phyloP scores from a whole-genome alignment of 2,329 filamentous ascomycete species.

The Neoascochyta sp. region DNA sequence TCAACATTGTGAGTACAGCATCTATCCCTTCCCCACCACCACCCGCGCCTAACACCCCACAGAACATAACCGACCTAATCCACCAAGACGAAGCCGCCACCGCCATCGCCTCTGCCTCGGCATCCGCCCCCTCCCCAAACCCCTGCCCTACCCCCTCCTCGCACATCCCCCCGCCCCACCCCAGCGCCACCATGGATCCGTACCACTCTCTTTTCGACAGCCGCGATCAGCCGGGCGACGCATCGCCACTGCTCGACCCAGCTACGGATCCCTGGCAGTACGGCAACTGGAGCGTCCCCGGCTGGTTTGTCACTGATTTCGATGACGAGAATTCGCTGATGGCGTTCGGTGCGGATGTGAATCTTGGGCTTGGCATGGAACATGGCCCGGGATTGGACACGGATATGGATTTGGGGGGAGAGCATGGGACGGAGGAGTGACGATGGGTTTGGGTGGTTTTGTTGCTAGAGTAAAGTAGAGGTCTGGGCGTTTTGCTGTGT shows the following conservation, averaged over 20 bases:
- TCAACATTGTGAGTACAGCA: conserved; percentile 9
- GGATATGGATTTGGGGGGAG: no score
- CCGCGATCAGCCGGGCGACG: background rate
- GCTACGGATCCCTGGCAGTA: background rate
- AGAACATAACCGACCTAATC: conserved; percentile 18
- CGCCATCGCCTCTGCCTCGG: background rate
- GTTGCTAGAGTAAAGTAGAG: no score
- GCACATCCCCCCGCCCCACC: background rate
- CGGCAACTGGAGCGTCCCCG: conserved; percentile 3
- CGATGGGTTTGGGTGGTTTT: no score
- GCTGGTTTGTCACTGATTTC: conserved; percentile 13
- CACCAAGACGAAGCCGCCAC: conserved; percentile 7
- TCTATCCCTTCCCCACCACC: background rate
- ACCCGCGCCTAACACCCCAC: background rate
- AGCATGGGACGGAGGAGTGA: no score
- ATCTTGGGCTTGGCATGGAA: no score
- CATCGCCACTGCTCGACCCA: background rate
- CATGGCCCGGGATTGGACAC: no score
- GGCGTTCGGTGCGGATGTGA: no score
- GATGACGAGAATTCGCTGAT: conserved; percentile 15
- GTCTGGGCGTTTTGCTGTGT: no score
- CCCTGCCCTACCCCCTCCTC: no score
- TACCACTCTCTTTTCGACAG: background rate
- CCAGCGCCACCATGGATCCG: background rate
- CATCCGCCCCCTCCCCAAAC: background rate